These are phyloP conservation scores for Lasiodiplodia hormozganensis DNA, from an alignment of 2,329 filamentous ascomycete species.

Conservation along the genomic window DNA sequence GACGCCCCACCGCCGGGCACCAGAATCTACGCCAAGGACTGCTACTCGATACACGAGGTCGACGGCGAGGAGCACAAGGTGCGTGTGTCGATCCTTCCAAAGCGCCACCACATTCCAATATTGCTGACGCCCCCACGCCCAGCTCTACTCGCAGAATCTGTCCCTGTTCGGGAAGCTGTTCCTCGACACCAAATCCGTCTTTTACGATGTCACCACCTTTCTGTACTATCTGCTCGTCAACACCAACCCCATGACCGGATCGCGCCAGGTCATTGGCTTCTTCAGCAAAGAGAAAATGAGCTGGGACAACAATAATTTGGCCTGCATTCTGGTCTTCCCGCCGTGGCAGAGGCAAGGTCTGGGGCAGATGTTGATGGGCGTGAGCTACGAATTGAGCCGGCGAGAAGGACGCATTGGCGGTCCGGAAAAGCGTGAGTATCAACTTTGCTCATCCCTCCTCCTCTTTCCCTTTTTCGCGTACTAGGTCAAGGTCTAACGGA, in stretches of 20 bases:
- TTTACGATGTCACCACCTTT: conserved; percentile 94
- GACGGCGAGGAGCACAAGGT: conserved; percentile 83
- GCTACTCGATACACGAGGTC: conserved; percentile 89
- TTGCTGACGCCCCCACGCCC: neutral
- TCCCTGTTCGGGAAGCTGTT: conserved; percentile 97
- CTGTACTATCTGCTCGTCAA: conserved; percentile 87
- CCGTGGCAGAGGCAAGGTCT: conserved; percentile 93
- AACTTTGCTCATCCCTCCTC: neutral
- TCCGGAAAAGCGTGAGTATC: conserved; percentile 75
- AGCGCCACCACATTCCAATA: neutral
- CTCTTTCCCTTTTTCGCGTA: neutral
- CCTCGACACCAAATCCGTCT: conserved; percentile 97
- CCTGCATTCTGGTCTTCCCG: conserved; percentile 94
- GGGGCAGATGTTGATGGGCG: conserved; percentile 86
- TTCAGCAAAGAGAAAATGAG: conserved; percentile 99
- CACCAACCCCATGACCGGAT: conserved; percentile 30
- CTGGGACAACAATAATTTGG: conserved; percentile 98
- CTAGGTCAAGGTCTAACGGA: neutral
- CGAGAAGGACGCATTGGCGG: conserved; percentile 85
- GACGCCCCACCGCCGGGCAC: conserved; percentile 65
- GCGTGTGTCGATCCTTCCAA: conserved; percentile 8
- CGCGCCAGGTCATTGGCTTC: conserved; percentile 80
- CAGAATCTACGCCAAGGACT: conserved; percentile 78
- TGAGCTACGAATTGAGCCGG: conserved; percentile 89
- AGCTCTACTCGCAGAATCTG: conserved; percentile 90